phyloP scores from a whole-genome alignment of 73 alveolate genomes.

The Loxodes magnus region DNA sequence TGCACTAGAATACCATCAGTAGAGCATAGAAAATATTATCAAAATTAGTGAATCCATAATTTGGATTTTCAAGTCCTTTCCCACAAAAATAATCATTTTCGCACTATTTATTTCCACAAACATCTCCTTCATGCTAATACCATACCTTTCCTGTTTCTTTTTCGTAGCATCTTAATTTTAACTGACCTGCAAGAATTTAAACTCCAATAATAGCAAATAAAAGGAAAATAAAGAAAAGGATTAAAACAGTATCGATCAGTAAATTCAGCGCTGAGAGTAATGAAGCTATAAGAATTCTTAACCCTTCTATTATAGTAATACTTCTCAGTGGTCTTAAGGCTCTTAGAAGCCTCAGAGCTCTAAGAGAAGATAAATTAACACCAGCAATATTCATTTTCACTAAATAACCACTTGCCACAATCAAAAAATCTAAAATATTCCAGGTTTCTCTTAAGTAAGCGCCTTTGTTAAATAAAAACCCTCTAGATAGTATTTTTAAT shows the following conservation, averaged over 20 bases:
- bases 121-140: too few species aligned
- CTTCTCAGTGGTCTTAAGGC: conserved; percentile 94
- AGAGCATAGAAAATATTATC: conserved; percentile 58
- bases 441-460: conserved; percentile 58
- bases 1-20: conserved; percentile 37
- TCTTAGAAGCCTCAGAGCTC: conserved; percentile 63
- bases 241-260: conserved; percentile 76
- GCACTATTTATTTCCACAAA: conserved; percentile 36
- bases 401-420: conserved; percentile 31
- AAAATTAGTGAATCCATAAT: conserved; percentile 64
- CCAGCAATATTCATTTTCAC: conserved; percentile 16
- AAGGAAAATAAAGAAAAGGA: conserved; percentile 70
- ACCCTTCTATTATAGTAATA: conserved; percentile 84
- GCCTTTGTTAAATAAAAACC: conserved; percentile 47
- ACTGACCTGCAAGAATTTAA: conserved; percentile 78
- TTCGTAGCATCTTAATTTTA: conserved; percentile 64
- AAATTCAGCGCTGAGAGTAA: conserved; percentile 76
- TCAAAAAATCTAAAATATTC: conserved; percentile 48
- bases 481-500: conserved; percentile 24
- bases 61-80: conserved; percentile 73
- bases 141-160: conserved; percentile 35
- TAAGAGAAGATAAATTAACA: conserved; percentile 36
- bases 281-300: conserved; percentile 79
- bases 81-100: conserved; percentile 74
- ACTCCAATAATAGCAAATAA: conserved; percentile 91